phyloP scores from a whole-genome alignment of 805 yeast genomes.

The Kodamaea fukazawae region DNA sequence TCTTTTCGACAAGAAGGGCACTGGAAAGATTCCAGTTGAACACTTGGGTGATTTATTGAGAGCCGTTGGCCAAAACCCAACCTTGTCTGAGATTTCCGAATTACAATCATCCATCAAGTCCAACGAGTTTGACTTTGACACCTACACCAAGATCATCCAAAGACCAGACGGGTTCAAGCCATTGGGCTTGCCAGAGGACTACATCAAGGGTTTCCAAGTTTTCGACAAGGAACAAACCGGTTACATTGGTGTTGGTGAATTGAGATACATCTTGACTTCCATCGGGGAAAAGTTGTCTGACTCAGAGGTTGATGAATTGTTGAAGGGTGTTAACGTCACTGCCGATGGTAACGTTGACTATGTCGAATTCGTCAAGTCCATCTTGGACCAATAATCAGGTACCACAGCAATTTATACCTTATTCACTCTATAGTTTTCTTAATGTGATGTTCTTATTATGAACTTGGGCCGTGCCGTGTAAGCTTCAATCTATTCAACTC shows the following conservation, averaged over 20 bases:
- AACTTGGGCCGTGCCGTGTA: neutral
- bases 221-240: conserved; percentile 96
- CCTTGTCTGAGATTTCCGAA: conserved; percentile 76
- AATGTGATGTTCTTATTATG: neutral
- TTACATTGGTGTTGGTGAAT: conserved; percentile 94
- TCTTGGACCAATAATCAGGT: conserved; percentile 69
- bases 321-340: conserved; percentile 92
- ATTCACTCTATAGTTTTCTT: neutral
- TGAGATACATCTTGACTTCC: conserved; percentile 90
- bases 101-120: conserved; percentile 41
- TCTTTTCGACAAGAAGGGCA: conserved; percentile 92
- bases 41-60: conserved; percentile 90
- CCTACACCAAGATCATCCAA: conserved; percentile 71
- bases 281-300: conserved; percentile 92
- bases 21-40: conserved; percentile 81
- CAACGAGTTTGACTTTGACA: conserved; percentile 65
- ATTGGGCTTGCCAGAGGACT: conserved; percentile 86
- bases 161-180: conserved; percentile 88
- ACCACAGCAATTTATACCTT: neutral
- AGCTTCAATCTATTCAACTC: neutral
- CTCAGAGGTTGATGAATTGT: conserved; percentile 89
- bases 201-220: conserved; percentile 89
- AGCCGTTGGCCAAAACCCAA: conserved; percentile 98
- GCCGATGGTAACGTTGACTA: conserved; percentile 94
- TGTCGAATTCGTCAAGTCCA: conserved; percentile 89